Evolutionary conservation across 768 basidiomycete genomes (phyloP), one percentile per base, ranked within the genome.

Genomic region (Rhizopogon vulgaris): DNA sequence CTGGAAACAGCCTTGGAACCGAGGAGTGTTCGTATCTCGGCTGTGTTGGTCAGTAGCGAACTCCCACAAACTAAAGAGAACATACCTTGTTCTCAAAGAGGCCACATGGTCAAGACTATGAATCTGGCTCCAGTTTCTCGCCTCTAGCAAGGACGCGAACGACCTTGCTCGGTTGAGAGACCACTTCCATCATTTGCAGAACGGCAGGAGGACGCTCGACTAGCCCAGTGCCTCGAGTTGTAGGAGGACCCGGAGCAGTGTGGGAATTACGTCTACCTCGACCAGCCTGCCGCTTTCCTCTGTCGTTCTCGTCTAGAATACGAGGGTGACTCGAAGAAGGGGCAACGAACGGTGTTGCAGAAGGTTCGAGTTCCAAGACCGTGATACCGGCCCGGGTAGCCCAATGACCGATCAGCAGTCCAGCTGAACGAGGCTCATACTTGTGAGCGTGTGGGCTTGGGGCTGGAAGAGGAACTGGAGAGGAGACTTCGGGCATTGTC

Each of bases 71-170:
- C 6, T 45, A 7, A 30, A 25, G 12, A 18, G 17, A 22, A 48
- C 30, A 46, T 25, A 51, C 49, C 49, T 51, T 51, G 45, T 25
- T 18, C n/a, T 42, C 40, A 24, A 51, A 51, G 18, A 34, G n/a
- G 9, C 6, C 22, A 5, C 22, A 30, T 28, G 12, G 22, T 28
- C 15, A 41, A 3, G 24, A 6, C 60, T 58, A 70, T 3, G 67
- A 56, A 41, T 66, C 72, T 37, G 78, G 79, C 39, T 92, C 88
- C 49, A 92, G 68, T 67, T 90, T 90, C 76, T 92, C 90, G 30
- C 90, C 90, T 11, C 90, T 80, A 1, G 90, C 87, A 54, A 92
- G 79, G 27, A 92, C 84, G 24, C 88, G 75, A 32, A 91, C 83
- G 56, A 87, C 84, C 56, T 82, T 84, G 65, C 78, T 84, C 6